A percentile compares a stretch with the other conserved stretches of the same genome.
These are phyloP conservation scores for Xylariaceae sp. DNA, from an alignment of 2,329 filamentous ascomycete genomes.

Conservation along the genomic window DNA sequence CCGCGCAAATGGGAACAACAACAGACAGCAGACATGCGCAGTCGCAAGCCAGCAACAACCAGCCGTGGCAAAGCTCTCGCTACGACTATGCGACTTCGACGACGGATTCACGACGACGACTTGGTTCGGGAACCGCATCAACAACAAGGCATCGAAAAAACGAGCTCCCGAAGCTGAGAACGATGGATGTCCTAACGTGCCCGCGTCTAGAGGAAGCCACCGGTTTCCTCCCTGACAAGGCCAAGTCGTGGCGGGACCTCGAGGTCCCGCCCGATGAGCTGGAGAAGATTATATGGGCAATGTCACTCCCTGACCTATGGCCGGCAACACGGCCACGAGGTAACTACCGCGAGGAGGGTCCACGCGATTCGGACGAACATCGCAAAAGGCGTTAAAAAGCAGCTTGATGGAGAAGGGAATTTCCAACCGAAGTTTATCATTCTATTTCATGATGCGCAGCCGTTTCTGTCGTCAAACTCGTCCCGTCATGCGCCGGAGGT, in stretches of 20 bases:
- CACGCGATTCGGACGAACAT: background rate
- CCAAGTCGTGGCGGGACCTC: slow-evolving; percentile 13
- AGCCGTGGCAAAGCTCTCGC: too few relatives aligned
- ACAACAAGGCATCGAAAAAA: background rate
- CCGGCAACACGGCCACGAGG: slow-evolving; percentile 21
- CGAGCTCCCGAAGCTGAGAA: background rate
- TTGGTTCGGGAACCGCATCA: background rate
- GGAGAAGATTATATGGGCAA: slow-evolving; percentile 17
- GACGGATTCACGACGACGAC: background rate
- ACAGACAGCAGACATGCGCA: too few relatives aligned
- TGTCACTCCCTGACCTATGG: slow-evolving; percentile 21
- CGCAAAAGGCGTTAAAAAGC: background rate
- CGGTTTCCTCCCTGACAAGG: slow-evolving; percentile 19
- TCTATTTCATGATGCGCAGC: slow-evolving; percentile 8
- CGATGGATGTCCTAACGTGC: slow-evolving; percentile 3
- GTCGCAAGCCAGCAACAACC: too few relatives aligned
- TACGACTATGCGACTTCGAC: too few relatives aligned
- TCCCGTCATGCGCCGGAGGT: slow-evolving; percentile 7
- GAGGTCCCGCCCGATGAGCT: slow-evolving; percentile 19
- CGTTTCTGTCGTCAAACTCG: slow-evolving; percentile 4
- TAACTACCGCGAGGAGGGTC: slow-evolving; percentile 8
- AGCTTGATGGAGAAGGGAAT: background rate
- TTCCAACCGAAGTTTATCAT: slow-evolving; percentile 2
- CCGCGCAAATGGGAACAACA: too few relatives aligned
- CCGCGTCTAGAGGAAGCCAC: slow-evolving; percentile 21